Evolutionary conservation across 2,329 filamentous ascomycete species (phyloP), one percentile per base, ranked within the genome.

Genomic region (Aspergillus awamori): DNA sequence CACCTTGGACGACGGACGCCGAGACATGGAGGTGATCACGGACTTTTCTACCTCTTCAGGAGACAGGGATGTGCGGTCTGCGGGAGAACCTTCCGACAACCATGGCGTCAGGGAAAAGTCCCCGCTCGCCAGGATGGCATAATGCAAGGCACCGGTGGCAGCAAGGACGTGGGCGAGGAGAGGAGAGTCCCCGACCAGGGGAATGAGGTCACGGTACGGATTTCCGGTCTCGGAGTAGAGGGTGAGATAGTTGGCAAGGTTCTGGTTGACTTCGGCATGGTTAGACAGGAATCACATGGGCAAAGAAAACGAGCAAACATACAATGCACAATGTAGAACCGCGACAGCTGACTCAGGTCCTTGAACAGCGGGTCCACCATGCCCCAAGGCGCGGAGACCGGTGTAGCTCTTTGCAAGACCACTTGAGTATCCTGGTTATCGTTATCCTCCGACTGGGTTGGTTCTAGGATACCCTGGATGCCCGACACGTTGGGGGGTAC

Each of bases 141-240:
- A 82, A 63, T 83, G 81, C 43, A 81, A 72, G n/a, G 81, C 81
- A 1, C 80, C 80, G 54, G 79, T 80, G 5, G 82, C 80, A 38
- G 81, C 70, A 33, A 83, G 77, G 45, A 81, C 77, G 45, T 82
- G 74, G 26, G 81, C 73, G 10, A 84, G 72, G 24, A 81, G 70
- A 5, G 81, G 79, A 45, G 80, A 78, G 22, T 76, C 74, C 20
- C 74, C 75, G 13, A 80, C 79, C 51, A 82, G 70, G 5, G 79
- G 76, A 22, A 82, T 78, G 6, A 84, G 73, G 57, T 82, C 78
- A 33, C 81, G 79, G 58, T 82, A 82, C 0, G 80, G 80, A 39
- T 84, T 84, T 15, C 77, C 74, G 1, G 77, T 75, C 30, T 75
- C 69, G 30, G 82, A 79, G 67, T 83, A 82, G 4, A 82, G 72